Percentiles rank a stretch among this genome's conserved stretches.
Conservation (phyloP, 352 stramenopile genomes). For the Hyphochytrium catenoides region DNA sequence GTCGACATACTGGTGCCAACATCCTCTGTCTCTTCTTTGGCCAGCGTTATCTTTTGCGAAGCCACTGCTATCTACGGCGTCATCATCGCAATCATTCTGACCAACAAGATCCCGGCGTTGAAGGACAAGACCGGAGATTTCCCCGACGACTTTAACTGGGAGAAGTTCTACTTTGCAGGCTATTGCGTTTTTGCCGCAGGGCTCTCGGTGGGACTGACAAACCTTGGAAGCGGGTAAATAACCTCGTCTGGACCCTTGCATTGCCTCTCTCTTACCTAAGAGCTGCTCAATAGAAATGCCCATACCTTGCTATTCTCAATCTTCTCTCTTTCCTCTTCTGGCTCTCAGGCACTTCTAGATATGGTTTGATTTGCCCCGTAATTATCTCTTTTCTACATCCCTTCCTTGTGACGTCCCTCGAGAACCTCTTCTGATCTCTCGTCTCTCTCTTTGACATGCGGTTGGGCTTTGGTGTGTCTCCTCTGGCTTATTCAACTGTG, state of each 20-base stretch:
- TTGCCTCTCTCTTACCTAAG: too few relatives aligned
- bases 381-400: too few relatives aligned
- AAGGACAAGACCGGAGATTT: conserved; percentile 32
- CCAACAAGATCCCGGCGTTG: conserved; percentile 95
- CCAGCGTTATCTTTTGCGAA: conserved; percentile 99
- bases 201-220: conserved; percentile 92
- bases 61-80: conserved; percentile 98
- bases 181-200: conserved; percentile 94
- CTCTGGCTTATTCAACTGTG: neutral
- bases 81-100: conserved; percentile 98
- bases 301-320: too few relatives aligned
- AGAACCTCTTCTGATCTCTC: too few relatives aligned
- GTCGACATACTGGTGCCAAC: too few relatives aligned
- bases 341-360: too few relatives aligned
- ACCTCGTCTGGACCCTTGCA: too few relatives aligned
- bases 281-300: too few relatives aligned
- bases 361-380: too few relatives aligned
- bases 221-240: conserved; percentile 76
- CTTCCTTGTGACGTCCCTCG: too few relatives aligned
- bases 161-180: conserved; percentile 77
- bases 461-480: neutral
- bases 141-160: conserved; percentile 34
- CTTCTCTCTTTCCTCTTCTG: too few relatives aligned
- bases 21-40: neutral
- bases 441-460: neutral